Base-by-base conservation (phyloP, 2,329 filamentous ascomycete species). In the Fusarium sp. region DNA sequence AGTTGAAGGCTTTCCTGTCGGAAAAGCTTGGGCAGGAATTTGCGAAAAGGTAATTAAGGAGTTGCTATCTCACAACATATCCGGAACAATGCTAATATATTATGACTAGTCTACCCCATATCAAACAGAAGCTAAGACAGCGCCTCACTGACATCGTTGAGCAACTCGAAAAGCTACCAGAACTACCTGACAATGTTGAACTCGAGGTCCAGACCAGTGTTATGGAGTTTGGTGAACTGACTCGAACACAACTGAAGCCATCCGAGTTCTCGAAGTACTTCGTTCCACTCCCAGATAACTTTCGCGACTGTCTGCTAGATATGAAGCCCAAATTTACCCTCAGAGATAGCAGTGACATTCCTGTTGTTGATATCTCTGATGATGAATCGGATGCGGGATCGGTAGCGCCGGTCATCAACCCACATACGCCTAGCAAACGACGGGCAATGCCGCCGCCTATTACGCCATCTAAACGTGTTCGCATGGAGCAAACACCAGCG, bases 141-240 rank as follows among this genome's bases (percentile, higher is more conserved):
- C 83, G 88, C 9, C 84, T 92, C 0, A 68, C 80, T 0, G 78
- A 84, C 0, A 88, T 94, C 4, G 83, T 89, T 3, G 73, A 76
- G 0, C 82, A 92, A 62, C 84, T 97, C 0, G 71, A 78, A 1
- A 81, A 81, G 0, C 85, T 95, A 0, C 93, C 93, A 0, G 91
- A 93, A 41, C 87, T 93, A 0, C 91, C 92, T 0, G 81, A 84
- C 0, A 93, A 94, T 46, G 88, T 94, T 0, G 87, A 90, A n/a
- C 83, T 90, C 0, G 88, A 90, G 14, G 86, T 97, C 0, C 86
- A 86, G 25, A 86, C 86, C 4, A 88, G 89, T 15, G 78, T 95
- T 0, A 83, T 84, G 17, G 82, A 82, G 1, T 91, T 95, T 67
- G 86, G 88, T 0, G 81, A 84, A 0, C 83, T 86, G 8, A 81